These are phyloP conservation scores for Chionographis japonica DNA, from an alignment of 106 monocot species.

Conservation along the genomic window DNA sequence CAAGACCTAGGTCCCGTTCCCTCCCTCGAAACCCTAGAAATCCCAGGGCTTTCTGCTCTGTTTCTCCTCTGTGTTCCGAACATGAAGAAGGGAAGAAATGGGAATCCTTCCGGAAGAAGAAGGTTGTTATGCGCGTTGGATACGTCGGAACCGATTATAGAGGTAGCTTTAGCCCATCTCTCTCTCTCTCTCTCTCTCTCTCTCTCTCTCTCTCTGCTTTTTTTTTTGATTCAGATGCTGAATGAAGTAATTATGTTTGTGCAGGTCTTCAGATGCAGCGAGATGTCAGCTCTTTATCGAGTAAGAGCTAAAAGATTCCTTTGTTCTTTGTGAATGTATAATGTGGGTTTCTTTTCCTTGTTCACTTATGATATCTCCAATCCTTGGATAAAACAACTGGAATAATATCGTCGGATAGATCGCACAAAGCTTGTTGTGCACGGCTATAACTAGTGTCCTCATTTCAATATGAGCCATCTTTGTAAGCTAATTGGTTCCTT, in stretches of 20 bases:
- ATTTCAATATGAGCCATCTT: too few species aligned
- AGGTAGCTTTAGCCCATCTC: conserved; percentile 14
- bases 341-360: too few species aligned
- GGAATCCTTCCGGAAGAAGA: conserved; percentile 54
- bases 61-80: background rate
- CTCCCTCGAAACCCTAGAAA: background rate
- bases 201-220: background rate
- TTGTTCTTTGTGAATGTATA: too few species aligned
- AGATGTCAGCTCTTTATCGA: conserved; percentile 19
- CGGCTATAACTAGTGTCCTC: too few species aligned
- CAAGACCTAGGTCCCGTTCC: background rate
- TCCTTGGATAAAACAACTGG: too few species aligned
- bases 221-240: too few species aligned
- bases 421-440: too few species aligned
- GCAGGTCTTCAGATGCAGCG: conserved; percentile 48
- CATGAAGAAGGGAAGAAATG: conserved; percentile 9
- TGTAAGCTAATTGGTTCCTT: too few species aligned
- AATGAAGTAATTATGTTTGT: background rate
- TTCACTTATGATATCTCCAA: too few species aligned
- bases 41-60: background rate
- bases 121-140: conserved; percentile 52
- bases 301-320: conserved; percentile 12
- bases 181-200: conserved; percentile 3
- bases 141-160: conserved; percentile 51
- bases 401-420: too few species aligned